Percentiles rank a stretch among this genome's conserved stretches.
These are phyloP conservation scores for Xylaria sp. DNA, from an alignment of 2,329 filamentous ascomycete species.

Conservation along the genomic window DNA sequence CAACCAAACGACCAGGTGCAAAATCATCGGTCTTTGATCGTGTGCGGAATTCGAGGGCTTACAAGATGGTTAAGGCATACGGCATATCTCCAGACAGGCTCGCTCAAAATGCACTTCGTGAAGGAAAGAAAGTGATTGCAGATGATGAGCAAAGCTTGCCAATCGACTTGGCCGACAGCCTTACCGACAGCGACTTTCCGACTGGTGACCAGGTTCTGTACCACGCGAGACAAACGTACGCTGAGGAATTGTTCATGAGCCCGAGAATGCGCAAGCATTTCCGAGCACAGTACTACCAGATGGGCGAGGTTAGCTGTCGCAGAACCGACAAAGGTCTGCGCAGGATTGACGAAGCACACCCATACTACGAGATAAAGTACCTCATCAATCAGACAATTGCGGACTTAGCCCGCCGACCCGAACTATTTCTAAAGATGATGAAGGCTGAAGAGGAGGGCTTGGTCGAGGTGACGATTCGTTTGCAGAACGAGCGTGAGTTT, in stretches of 20 bases:
- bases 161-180: conserved; percentile 85
- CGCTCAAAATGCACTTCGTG: conserved; percentile 83
- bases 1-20: conserved; percentile 83
- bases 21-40: conserved; percentile 85
- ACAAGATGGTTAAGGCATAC: conserved; percentile 86
- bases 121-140: conserved; percentile 81
- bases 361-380: conserved; percentile 98
- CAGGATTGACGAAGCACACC: conserved; percentile 93
- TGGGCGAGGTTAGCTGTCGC: conserved; percentile 84
- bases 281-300: conserved; percentile 83
- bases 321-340: conserved; percentile 94
- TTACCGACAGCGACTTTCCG: conserved; percentile 77
- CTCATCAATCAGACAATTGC: conserved; percentile 87
- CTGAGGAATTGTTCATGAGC: conserved; percentile 88
- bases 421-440: conserved; percentile 96
- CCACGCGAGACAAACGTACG: conserved; percentile 86
- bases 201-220: conserved; percentile 80
- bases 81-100: conserved; percentile 90
- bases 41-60: conserved; percentile 81
- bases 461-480: conserved; percentile 82
- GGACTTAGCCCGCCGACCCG: conserved; percentile 84
- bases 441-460: conserved; percentile 95
- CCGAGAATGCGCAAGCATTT: conserved; percentile 91
- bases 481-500: conserved; percentile 82
- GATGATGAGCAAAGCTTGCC: conserved; percentile 86